Conservation (phyloP, 148 eudicot genomes). For the Nyssa sinensis region DNA sequence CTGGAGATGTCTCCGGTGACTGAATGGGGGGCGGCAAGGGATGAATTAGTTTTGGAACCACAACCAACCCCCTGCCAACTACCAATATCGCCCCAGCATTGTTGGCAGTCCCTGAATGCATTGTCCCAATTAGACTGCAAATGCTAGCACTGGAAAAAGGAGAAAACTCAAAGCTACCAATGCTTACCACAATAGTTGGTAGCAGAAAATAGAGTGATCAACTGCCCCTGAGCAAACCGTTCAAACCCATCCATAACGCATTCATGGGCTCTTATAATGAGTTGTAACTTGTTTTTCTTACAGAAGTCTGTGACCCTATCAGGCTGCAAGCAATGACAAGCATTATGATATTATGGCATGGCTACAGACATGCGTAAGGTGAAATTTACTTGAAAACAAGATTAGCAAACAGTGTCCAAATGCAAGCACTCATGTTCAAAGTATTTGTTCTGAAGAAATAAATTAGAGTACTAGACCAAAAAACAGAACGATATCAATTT, state of each 20-base stretch:
- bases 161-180: background rate
- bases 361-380: background rate
- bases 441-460: background rate
- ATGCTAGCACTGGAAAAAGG: background rate
- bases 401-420: background rate
- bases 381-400: background rate
- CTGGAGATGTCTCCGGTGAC: slow-evolving; percentile 91
- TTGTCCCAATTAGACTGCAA: slow-evolving; percentile 15
- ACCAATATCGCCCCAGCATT: slow-evolving; percentile 99
- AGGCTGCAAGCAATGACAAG: slow-evolving; percentile 57
- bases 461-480: background rate
- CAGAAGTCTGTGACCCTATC: slow-evolving; percentile 93
- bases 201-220: slow-evolving; percentile 96
- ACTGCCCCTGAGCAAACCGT: slow-evolving; percentile 95
- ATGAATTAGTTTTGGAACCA: slow-evolving; percentile 95
- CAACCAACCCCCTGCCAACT: slow-evolving; percentile 91
- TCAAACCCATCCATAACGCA: slow-evolving; percentile 99
- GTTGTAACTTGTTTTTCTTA: slow-evolving; percentile 83
- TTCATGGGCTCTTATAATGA: slow-evolving; percentile 95
- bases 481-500: background rate
- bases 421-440: background rate
- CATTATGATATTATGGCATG: background rate
- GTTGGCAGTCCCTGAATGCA: slow-evolving; percentile 79
- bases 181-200: slow-evolving; percentile 91
- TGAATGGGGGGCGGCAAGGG: slow-evolving; percentile 85